Conservation (phyloP, 148 eudicot genomes). For the Salicornia ramosissima region DNA sequence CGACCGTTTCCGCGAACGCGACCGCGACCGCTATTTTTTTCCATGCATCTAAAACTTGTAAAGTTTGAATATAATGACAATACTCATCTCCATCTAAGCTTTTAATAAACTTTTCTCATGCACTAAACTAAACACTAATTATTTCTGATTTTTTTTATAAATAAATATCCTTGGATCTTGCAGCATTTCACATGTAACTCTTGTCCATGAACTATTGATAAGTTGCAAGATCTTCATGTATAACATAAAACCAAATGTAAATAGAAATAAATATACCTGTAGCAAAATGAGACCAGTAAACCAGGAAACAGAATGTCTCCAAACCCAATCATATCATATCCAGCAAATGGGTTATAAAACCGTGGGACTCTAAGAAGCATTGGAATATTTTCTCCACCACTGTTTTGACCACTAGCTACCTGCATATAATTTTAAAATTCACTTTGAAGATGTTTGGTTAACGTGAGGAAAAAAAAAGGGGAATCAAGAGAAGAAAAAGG, state of each 20-base stretch:
- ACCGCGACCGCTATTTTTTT: too few relatives aligned
- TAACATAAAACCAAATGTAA: background rate
- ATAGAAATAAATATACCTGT: constrained; percentile 40
- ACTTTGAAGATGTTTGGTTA: background rate
- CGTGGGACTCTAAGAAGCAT: constrained; percentile 85
- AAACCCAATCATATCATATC: constrained; percentile 80
- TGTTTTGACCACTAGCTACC: constrained; percentile 82
- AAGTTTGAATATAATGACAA: too few relatives aligned
- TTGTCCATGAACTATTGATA: background rate
- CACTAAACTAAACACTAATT: too few relatives aligned
- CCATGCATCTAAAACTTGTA: too few relatives aligned
- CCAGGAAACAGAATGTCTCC: constrained; percentile 98
- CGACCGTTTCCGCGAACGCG: too few relatives aligned
- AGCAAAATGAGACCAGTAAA: constrained; percentile 61
- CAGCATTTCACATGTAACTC: too few relatives aligned
- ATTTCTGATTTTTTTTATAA: too few relatives aligned
- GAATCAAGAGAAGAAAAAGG: background rate
- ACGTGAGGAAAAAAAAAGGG: background rate
- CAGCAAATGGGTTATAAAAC: constrained; percentile 72
- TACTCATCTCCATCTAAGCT: too few relatives aligned
- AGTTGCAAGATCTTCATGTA: background rate
- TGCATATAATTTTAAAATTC: constrained; percentile 7
- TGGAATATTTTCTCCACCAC: constrained; percentile 84
- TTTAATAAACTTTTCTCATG: too few relatives aligned
- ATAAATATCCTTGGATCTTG: too few relatives aligned